Base-by-base conservation (phyloP, 495 filamentous ascomycete genomes). In the Aspergillus egyptiacus region DNA sequence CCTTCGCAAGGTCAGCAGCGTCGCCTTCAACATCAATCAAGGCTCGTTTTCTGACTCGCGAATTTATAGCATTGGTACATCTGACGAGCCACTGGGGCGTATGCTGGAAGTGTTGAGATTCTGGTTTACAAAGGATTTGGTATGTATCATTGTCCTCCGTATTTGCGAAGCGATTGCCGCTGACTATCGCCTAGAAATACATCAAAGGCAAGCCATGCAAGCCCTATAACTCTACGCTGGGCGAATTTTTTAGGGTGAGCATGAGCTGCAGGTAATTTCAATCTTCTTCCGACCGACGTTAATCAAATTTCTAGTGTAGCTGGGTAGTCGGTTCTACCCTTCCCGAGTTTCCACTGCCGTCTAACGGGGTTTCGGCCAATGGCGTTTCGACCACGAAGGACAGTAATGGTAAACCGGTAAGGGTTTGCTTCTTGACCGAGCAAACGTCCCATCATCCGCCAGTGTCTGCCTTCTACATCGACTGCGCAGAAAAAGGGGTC, bases 381-480 rank as follows among this genome's bases (percentile, higher is more conserved):
- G 50, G 56, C 18, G 32, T 58, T 18, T 55, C 60, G 18, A 57
- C 54, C 19, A 58, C 58, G 9, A 64, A 64, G 6, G 54, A 62
- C 36, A 53, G 66, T 39, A 70, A 68, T 50, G 62, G 76, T 37
- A 57, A 82, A 77, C 72, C 74, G 17, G 78, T 91, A 56, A 82
- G 82, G 49, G 79, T 98, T 40, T 95, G 89, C 24, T 98, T 91
- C 58, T 71, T 98, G 54, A 98, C 93, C 5, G 93, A 98, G 65
- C 93, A 98, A 67, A 95, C 93, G n/a, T 96, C 91, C 6, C 93
- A 98, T 51, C 93, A 98, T 72, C 93, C 93, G 11, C 93, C 93
- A 10, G 91, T 98, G 54, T 96, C 91, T 36, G 93, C 93, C 2
- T 98, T 95, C 70, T 94, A 85, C 65, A 81, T 96, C 51, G 86